Percentiles rank a stretch among this genome's conserved stretches.
Evolutionary conservation across 352 stramenopile genomes (phyloP).

Genomic region (Globisporangium spiculum): DNA sequence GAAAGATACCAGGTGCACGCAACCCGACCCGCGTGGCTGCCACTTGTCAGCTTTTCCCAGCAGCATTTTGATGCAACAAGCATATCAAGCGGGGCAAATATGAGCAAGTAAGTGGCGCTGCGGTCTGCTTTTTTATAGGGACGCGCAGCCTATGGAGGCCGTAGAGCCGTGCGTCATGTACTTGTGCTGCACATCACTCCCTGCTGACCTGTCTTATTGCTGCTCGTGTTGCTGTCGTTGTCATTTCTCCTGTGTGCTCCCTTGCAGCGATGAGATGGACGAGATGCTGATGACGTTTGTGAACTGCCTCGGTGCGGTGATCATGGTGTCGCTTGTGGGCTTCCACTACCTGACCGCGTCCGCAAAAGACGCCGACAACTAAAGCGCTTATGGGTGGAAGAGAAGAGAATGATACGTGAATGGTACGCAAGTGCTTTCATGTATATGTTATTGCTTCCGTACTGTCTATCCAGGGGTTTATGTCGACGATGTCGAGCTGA

Average conservation of each 20-base stretch:
- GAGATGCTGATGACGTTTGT: constrained; percentile 86
- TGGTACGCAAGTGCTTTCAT: not conserved
- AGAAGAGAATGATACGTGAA: not conserved
- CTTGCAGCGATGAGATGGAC: constrained; percentile 82
- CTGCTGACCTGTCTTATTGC: not conserved
- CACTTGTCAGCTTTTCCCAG: constrained; percentile 4
- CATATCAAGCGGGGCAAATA: constrained; percentile 9
- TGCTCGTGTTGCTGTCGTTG: constrained; percentile 8
- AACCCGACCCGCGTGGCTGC: not conserved
- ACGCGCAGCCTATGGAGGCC: no score
- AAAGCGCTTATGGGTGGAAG: constrained; percentile 12
- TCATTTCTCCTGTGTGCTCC: constrained; percentile 3
- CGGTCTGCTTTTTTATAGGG: not conserved
- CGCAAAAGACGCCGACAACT: constrained; percentile 78
- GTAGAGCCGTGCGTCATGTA: not conserved
- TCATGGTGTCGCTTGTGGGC: constrained; percentile 86
- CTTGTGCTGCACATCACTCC: not conserved
- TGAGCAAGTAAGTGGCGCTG: constrained; percentile 9
- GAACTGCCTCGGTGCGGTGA: constrained; percentile 82
- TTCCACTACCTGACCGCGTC: constrained; percentile 88
- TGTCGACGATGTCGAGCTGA: not conserved
- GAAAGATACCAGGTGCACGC: not conserved
- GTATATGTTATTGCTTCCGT: not conserved
- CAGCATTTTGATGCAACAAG: constrained; percentile 9
- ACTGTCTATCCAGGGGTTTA: not conserved